phyloP scores from a whole-genome alignment of 2,329 filamentous ascomycete species.

The Pseudophaeomoniella oleicola region DNA sequence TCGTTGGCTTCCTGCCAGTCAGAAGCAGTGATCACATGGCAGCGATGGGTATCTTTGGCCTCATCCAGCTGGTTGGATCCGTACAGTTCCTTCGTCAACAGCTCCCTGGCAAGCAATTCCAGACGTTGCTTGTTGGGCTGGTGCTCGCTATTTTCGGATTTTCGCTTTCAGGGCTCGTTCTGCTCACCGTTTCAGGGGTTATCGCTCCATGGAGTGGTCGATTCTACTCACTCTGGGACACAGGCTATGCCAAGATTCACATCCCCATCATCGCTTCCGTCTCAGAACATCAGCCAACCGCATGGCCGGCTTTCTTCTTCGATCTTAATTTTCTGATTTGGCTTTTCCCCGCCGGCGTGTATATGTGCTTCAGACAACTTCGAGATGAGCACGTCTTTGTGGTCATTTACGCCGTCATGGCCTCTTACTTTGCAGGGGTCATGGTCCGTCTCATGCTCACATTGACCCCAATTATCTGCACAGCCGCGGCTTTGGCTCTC shows the following conservation, averaged over 20 bases:
- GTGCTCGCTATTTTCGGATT: conserved; percentile 61
- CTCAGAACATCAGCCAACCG: conserved; percentile 96
- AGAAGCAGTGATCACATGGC: conserved; percentile 98
- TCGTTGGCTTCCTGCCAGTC: conserved; percentile 92
- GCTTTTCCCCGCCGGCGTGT: conserved; percentile 97
- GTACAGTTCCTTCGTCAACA: conserved; percentile 82
- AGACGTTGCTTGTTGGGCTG: conserved; percentile 67
- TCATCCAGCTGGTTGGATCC: conserved; percentile 85
- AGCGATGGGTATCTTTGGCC: conserved; percentile 84
- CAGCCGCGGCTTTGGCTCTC: conserved; percentile 75
- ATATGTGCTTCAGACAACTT: conserved; percentile 90
- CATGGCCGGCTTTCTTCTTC: conserved; percentile 99
- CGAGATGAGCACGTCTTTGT: conserved; percentile 96
- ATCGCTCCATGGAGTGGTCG: conserved; percentile 96
- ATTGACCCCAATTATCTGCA: conserved; percentile 88
- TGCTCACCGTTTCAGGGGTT: conserved; percentile 71
- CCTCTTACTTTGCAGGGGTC: conserved; percentile 96
- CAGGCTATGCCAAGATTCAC: conserved; percentile 95
- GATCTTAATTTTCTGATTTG: conserved; percentile 97
- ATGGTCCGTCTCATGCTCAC: conserved; percentile 99
- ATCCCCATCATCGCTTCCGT: conserved; percentile 99
- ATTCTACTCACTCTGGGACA: conserved; percentile 99
- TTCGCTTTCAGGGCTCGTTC: conserved; percentile 60
- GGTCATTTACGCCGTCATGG: conserved; percentile 90
- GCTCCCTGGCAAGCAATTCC: conserved; percentile 84